Evolutionary conservation across 208 protist species (phyloP).

Genomic region (Trypanosoma theileri): DNA sequence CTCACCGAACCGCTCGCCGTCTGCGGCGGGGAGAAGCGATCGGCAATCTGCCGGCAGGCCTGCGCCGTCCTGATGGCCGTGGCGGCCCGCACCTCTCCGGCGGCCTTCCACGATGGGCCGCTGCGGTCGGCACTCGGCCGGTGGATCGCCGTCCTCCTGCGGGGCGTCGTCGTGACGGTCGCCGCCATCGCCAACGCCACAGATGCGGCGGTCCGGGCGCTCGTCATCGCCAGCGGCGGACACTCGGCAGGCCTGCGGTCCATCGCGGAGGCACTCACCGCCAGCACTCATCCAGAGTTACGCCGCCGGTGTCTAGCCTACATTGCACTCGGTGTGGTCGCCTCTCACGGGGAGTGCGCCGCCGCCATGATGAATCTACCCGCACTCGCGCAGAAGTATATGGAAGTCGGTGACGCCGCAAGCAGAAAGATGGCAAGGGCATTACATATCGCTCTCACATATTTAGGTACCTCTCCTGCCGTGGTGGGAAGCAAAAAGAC

Average conservation of each 20-base stretch:
- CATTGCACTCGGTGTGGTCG: constrained; percentile 61
- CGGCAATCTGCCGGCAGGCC: constrained; percentile 68
- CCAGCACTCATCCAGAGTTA: constrained; percentile 75
- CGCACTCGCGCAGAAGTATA: constrained; percentile 40
- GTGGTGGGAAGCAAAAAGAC: constrained; percentile 44
- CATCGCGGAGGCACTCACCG: constrained; percentile 45
- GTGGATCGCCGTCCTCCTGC: constrained; percentile 57
- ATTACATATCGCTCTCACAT: constrained; percentile 64
- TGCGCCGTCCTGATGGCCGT: constrained; percentile 55
- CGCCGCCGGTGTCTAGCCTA: constrained; percentile 79
- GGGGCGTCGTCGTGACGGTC: constrained; percentile 82
- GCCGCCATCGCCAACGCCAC: constrained; percentile 70
- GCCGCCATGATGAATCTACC: constrained; percentile 23
- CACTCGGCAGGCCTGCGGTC: constrained; percentile 40
- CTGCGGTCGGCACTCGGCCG: constrained; percentile 28
- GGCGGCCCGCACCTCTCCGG: constrained; percentile 37
- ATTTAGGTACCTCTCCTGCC: constrained; percentile 14
- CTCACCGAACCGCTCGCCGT: constrained; percentile 40
- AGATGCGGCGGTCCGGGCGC: constrained; percentile 54
- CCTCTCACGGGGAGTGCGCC: constrained; percentile 27
- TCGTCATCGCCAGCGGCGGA: constrained; percentile 62
- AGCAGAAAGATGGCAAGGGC: constrained; percentile 82
- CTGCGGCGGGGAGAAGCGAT: constrained; percentile 69
- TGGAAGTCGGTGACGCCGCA: constrained; percentile 61
- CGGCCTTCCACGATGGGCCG: constrained; percentile 19